A percentile compares a stretch with the other conserved stretches of the same genome.
phyloP scores from a whole-genome alignment of 1,284 basidiomycete species.

The Cutaneotrichosporon dermatis region DNA sequence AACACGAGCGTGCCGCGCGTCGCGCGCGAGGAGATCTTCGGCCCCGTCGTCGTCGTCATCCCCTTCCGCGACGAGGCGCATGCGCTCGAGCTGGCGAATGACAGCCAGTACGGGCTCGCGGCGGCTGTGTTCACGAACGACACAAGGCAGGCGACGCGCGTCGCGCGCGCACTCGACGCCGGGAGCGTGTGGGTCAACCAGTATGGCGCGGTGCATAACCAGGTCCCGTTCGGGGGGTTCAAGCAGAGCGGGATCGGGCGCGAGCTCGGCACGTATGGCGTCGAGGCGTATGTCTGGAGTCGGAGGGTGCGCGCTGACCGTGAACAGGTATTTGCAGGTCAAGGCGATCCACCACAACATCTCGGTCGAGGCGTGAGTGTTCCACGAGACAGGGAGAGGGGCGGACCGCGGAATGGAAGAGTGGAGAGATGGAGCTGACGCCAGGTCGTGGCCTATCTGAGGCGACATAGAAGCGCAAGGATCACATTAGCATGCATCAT shows the following conservation, averaged over 20 bases:
- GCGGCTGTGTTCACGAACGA: conserved; percentile 85
- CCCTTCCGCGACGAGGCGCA: conserved; percentile 50
- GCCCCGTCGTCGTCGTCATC: conserved; percentile 50
- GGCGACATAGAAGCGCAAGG: no score
- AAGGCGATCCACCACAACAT: background rate
- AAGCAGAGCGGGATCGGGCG: conserved; percentile 74
- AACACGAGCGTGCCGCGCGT: conserved; percentile 36
- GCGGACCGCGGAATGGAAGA: no score
- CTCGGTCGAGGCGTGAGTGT: background rate
- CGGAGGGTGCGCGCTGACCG: no score
- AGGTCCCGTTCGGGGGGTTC: conserved; percentile 90
- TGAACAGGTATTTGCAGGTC: background rate
- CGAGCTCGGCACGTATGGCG: conserved; percentile 81
- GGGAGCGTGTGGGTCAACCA: conserved; percentile 81
- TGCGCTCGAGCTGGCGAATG: conserved; percentile 68
- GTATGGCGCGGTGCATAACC: conserved; percentile 73
- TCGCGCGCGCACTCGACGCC: conserved; percentile 73
- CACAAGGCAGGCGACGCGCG: conserved; percentile 79
- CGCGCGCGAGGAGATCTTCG: conserved; percentile 51
- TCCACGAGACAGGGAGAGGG: no score
- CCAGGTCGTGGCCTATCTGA: no score
- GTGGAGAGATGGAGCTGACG: no score
- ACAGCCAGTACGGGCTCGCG: conserved; percentile 79
- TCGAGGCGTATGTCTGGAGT: conserved; percentile 55
- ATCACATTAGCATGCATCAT: no score